A percentile compares a stretch with the other conserved stretches of the same genome.
phyloP scores from a whole-genome alignment of 345 rosid species.

The Eucalyptus virginea region DNA sequence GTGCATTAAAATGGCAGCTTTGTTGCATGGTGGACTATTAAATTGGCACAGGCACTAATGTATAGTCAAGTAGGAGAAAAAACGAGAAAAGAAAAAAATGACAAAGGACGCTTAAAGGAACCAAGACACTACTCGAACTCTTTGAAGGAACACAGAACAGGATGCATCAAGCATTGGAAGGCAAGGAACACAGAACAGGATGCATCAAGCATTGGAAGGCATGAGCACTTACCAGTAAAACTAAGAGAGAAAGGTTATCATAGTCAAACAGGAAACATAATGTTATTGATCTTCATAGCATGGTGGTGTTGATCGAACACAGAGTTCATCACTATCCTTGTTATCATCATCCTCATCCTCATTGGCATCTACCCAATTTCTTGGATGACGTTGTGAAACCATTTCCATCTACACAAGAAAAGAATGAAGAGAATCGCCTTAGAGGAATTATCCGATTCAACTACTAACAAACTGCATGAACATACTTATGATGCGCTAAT shows the following conservation, averaged over 20 bases:
- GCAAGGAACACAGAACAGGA: background rate
- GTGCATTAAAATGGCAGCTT: background rate
- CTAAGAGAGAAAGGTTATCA: background rate
- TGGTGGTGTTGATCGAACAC: constrained; percentile 78
- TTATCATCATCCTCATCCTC: constrained; percentile 53
- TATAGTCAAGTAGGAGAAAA: background rate
- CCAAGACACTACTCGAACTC: no score
- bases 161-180: background rate
- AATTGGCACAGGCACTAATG: background rate
- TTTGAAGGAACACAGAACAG: background rate
- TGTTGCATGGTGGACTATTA: background rate
- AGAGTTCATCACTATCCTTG: constrained; percentile 29
- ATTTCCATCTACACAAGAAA: background rate
- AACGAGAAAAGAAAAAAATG: background rate
- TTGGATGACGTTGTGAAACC: constrained; percentile 67
- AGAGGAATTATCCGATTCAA: background rate
- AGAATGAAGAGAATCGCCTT: background rate
- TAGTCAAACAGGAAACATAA: background rate
- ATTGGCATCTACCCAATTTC: constrained; percentile 74
- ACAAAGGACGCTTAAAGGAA: background rate
- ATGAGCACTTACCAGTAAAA: background rate
- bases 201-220: background rate
- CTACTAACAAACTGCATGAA: background rate
- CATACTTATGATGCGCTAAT: background rate
- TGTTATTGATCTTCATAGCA: constrained; percentile 27